Percentiles rank a stretch among this genome's conserved stretches.
Conservation (phyloP, 352 stramenopile species). For the Plasmopara halstedii region DNA sequence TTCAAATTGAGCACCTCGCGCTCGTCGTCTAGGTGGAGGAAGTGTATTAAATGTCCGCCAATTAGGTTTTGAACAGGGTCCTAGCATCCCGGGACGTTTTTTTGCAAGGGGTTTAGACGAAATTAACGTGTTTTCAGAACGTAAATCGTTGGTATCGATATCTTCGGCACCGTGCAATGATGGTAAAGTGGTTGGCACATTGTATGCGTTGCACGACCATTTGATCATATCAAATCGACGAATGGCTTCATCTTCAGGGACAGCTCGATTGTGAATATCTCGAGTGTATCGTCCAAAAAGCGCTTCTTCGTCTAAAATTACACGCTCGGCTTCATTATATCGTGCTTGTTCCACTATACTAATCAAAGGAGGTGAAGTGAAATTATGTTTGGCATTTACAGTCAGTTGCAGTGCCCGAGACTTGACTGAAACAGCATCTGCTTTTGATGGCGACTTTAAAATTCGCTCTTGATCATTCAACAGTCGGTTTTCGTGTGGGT, state of each 20-base stretch:
- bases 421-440: slow-evolving; percentile 10
- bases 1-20: slow-evolving; percentile 65
- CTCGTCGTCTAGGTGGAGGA: slow-evolving; percentile 36
- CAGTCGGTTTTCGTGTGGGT: slow-evolving; percentile 77
- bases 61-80: slow-evolving; percentile 57
- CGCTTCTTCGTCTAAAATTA: slow-evolving; percentile 70
- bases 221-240: slow-evolving; percentile 50
- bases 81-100: slow-evolving; percentile 63
- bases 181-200: slow-evolving; percentile 8
- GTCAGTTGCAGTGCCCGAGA: slow-evolving; percentile 1
- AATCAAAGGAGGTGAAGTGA: slow-evolving; percentile 54
- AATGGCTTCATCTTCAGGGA: slow-evolving; percentile 53
- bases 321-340: slow-evolving; percentile 53
- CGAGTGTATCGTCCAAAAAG: slow-evolving; percentile 52
- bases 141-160: slow-evolving; percentile 5
- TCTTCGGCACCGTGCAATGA: slow-evolving; percentile 9
- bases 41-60: slow-evolving; percentile 19
- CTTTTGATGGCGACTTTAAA: slow-evolving; percentile 14
- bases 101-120: slow-evolving; percentile 38
- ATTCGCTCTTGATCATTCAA: slow-evolving; percentile 82
- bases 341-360: slow-evolving; percentile 80
- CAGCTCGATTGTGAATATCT: slow-evolving; percentile 58
- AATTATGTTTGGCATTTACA: slow-evolving; percentile 13
- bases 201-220: slow-evolving; percentile 45
- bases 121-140: slow-evolving; percentile 5